Conservation (phyloP, 2,329 filamentous ascomycete genomes). For the Botrytis squamosa region DNA sequence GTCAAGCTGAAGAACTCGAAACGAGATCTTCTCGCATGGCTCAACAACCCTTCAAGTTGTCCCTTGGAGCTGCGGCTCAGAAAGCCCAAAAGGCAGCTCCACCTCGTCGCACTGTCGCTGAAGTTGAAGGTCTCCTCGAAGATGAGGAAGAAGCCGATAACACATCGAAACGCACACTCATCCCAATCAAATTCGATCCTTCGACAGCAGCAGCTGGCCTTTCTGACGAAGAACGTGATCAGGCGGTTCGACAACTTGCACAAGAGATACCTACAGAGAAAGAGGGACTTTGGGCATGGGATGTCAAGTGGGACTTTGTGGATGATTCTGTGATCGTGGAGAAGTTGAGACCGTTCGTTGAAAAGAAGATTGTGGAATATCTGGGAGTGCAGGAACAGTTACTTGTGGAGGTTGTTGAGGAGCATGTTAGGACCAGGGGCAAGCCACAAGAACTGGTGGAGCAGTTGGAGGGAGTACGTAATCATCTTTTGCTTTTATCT, state of each 20-base stretch:
- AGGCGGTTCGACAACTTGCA: slow-evolving; percentile 78
- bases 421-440: slow-evolving; percentile 74
- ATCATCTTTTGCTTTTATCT: not conserved
- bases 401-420: slow-evolving; percentile 87
- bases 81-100: slow-evolving; percentile 59
- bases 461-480: slow-evolving; percentile 76
- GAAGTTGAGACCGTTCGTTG: slow-evolving; percentile 89
- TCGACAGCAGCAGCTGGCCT: slow-evolving; percentile 61
- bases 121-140: slow-evolving; percentile 91
- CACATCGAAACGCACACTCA: slow-evolving; percentile 68
- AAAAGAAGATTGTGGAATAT: slow-evolving; percentile 97
- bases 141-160: slow-evolving; percentile 84
- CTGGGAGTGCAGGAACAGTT: slow-evolving; percentile 95
- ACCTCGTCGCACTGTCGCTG: slow-evolving; percentile 77
- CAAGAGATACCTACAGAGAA: slow-evolving; percentile 87
- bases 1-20: slow-evolving; percentile 75
- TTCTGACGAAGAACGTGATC: slow-evolving; percentile 82
- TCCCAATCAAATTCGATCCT: slow-evolving; percentile 80
- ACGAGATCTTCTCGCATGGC: slow-evolving; percentile 44
- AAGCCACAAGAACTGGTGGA: slow-evolving; percentile 78
- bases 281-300: slow-evolving; percentile 86
- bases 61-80: slow-evolving; percentile 83
- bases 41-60: slow-evolving; percentile 86
- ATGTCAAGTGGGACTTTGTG: slow-evolving; percentile 88
- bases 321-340: slow-evolving; percentile 78